phyloP scores from a whole-genome alignment of 352 stramenopile species.

The Globisporangium middletonii region DNA sequence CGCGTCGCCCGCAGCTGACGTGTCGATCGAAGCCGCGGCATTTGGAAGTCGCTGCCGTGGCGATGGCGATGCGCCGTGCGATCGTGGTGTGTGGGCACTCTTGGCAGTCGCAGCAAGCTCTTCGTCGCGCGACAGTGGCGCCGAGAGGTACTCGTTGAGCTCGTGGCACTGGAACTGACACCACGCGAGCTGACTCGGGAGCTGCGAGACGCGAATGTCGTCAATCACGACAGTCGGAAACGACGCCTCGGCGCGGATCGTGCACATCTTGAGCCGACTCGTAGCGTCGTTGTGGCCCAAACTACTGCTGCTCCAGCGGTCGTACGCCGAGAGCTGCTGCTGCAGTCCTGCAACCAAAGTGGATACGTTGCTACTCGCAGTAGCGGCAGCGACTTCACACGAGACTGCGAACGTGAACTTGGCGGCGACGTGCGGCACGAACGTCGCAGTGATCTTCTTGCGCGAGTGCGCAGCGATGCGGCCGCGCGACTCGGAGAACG shows the following conservation, averaged over 20 bases:
- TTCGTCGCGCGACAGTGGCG: slow-evolving; percentile 37
- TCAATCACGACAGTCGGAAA: slow-evolving; percentile 86
- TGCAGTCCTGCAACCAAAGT: background rate
- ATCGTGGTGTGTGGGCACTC: slow-evolving; percentile 6
- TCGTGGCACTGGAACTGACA: slow-evolving; percentile 65
- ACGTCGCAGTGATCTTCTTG: slow-evolving; percentile 76
- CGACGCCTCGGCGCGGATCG: slow-evolving; percentile 65
- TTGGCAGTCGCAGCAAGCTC: slow-evolving; percentile 22
- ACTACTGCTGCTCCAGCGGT: slow-evolving; percentile 14
- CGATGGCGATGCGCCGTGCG: slow-evolving; percentile 3
- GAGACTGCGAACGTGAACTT: slow-evolving; percentile 69
- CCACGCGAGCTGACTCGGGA: slow-evolving; percentile 53
- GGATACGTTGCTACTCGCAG: slow-evolving; percentile 5
- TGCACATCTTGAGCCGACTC: slow-evolving; percentile 18
- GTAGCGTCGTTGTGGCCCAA: background rate
- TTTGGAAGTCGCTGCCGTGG: slow-evolving; percentile 6
- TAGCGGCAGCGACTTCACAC: slow-evolving; percentile 27
- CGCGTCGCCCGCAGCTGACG: background rate
- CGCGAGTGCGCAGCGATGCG: slow-evolving; percentile 68
- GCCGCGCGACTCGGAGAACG: slow-evolving; percentile 56
- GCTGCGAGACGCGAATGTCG: slow-evolving; percentile 61
- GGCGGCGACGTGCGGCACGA: slow-evolving; percentile 54
- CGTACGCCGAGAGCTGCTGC: slow-evolving; percentile 11
- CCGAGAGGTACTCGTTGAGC: slow-evolving; percentile 65
- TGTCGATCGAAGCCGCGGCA: no score